Evolutionary conservation across 2,329 filamentous ascomycete genomes (phyloP), one percentile per base, ranked within the genome.

Genomic region (Botrytis byssoidea): DNA sequence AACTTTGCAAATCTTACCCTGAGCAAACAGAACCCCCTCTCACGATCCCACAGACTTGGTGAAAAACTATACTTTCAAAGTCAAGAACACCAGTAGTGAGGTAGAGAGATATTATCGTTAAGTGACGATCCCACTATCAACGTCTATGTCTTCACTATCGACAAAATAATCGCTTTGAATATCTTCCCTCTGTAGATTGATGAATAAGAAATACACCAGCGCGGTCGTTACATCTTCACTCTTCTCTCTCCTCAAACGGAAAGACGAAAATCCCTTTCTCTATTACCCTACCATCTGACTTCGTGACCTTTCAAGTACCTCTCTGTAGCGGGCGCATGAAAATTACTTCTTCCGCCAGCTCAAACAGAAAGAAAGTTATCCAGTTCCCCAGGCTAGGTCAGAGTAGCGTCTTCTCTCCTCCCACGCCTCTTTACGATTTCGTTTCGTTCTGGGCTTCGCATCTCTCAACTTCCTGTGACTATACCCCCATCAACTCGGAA

Each of bases 41-140:
- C 61, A 73, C n/a, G 70, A 76, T n/a, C 72, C 63, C 14, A 68
- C 70, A n/a, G 42, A 74, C n/a, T 73, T 67, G 3, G 60, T 32
- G 10, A 57, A 42, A 10, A 72, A 67, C 1, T 44, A 69, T 10
- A 57, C 48, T 3, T 72, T 76, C 16, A 60, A 55, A 4, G 42
- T 72, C 35, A 61, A 9, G 60, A 76, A 75, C 37, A 64, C 40
- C 4, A 73, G 73, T 3, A 68, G 22, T 8, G 48, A 60, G 14
- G n/a, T 57, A 4, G 16, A 4, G 16, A 25, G 72, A 76, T 71
- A 29, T 76, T 61, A 35, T 61, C 16, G 20, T 37, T 74, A 3
- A 63, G 59, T 3, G 32, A 73, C 7, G 46, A 64, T 29, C 51
- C 48, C 5, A 71, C 68, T 18, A 68, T 37, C 8, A 72, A 74